Base-by-base conservation (phyloP, 2,329 filamentous ascomycete species). In the Exophiala alcalophila region DNA sequence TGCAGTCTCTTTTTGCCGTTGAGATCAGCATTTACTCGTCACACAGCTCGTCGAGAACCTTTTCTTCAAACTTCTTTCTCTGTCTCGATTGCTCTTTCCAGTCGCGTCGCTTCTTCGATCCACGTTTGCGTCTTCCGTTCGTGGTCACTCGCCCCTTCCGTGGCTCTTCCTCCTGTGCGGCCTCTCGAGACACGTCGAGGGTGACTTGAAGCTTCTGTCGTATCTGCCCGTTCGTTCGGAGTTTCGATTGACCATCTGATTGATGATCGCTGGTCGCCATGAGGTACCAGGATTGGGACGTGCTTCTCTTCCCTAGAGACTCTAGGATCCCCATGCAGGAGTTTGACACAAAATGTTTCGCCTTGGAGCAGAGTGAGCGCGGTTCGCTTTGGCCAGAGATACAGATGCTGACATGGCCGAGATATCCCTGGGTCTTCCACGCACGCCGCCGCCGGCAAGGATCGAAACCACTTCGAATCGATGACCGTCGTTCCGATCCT, bases 241-340 rank as follows among this genome's bases (percentile, higher is more conserved):
- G n/a, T n/a, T n/a, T n/a, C n/a, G n/a, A n/a, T n/a, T n/a, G n/a
- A n/a, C n/a, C n/a, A n/a, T n/a, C n/a, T n/a, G n/a, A n/a, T n/a
- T n/a, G n/a, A n/a, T n/a, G n/a, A 31, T 20, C 29, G 7, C 20
- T 24, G 10, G 20, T 40, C 64, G 73, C 56, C 50, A 94, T 94
- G 88, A 81, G 87, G 46, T 94, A 84, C 72, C 78, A 87, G 56
- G 81, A 87, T 58, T 94, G 87, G 88, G 88, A 94, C 58, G 77
- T 92, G 41, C 77, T 94, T 29, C 71, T 94, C 49, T 94, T 94
- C 61, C 83, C 86, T 0, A 68, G 70, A 64, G 74, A 76, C 48
- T 80, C 74, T 55, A 81, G 80, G 56, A 67, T 84, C 9, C 88
- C 88, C 1, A 65, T 90, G 41, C 85, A 86, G 63, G 88, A 94